Evolutionary conservation across 2,329 filamentous ascomycete genomes (phyloP).

Genomic region (Xylariaceae sp.): DNA sequence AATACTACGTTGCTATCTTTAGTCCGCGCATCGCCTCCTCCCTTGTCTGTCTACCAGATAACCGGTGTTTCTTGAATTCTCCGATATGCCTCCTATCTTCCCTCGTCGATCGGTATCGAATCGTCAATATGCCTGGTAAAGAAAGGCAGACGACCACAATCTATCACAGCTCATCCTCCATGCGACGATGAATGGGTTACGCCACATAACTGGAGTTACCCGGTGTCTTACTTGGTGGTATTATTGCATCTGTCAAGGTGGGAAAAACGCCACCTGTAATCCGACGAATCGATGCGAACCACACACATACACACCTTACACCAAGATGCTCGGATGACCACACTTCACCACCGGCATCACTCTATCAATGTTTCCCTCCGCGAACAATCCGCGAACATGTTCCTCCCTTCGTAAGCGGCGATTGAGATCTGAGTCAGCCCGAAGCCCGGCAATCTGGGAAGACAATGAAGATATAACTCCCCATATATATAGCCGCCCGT

Average conservation of each 20-base stretch:
- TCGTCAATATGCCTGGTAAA: too few species aligned
- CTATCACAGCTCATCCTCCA: too few species aligned
- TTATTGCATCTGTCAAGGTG: too few species aligned
- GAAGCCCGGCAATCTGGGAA: neutral
- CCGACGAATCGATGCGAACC: neutral
- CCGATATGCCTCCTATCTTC: neutral
- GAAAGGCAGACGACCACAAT: too few species aligned
- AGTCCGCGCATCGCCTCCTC: neutral
- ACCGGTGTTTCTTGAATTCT: too few species aligned
- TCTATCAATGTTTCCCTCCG: neutral
- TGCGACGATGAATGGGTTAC: too few species aligned
- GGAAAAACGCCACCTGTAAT: too few species aligned
- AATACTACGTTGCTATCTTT: neutral
- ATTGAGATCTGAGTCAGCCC: neutral
- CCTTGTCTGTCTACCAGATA: neutral
- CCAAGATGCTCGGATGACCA: neutral
- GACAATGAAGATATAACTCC: neutral
- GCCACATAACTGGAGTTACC: too few species aligned
- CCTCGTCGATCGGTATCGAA: too few species aligned
- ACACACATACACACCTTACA: neutral
- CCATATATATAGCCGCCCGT: neutral
- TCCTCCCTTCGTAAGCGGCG: neutral
- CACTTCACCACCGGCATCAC: neutral
- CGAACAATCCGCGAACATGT: neutral
- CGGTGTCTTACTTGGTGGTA: too few species aligned